These are phyloP conservation scores for Aspergillus melleus DNA, from an alignment of 2,329 filamentous ascomycete genomes.

Conservation along the genomic window DNA sequence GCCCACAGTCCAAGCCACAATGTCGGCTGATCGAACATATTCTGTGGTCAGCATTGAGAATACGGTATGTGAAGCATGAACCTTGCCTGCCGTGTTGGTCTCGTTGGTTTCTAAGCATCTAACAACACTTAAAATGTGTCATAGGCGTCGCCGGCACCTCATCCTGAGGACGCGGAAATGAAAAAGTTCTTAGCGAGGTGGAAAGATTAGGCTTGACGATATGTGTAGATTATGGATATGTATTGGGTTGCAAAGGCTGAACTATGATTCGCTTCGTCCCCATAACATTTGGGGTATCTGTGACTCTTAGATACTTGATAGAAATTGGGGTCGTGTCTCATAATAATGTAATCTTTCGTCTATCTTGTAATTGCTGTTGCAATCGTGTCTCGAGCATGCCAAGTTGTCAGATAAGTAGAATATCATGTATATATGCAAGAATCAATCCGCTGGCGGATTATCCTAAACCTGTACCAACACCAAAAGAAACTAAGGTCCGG, in stretches of 20 bases:
- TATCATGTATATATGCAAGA: background rate
- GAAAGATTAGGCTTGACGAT: slow-evolving; percentile 50
- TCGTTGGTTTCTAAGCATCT: background rate
- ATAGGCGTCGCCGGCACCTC: slow-evolving; percentile 56
- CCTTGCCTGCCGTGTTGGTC: background rate
- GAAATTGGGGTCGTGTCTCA: background rate
- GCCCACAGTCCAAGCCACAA: slow-evolving; percentile 51
- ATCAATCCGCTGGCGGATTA: too few relatives aligned
- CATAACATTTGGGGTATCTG: too few relatives aligned
- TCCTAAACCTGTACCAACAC: too few relatives aligned
- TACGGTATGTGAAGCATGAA: slow-evolving; percentile 50
- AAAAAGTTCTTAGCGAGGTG: slow-evolving; percentile 59
- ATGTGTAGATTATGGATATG: background rate
- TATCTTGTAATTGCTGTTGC: background rate
- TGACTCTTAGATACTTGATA: background rate
- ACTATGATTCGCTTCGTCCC: background rate
- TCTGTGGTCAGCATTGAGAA: slow-evolving; percentile 56
- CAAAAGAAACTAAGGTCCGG: too few relatives aligned
- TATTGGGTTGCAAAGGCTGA: background rate
- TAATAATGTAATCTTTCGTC: background rate
- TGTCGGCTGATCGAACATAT: slow-evolving; percentile 53
- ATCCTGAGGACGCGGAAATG: slow-evolving; percentile 53
- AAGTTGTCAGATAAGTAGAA: background rate
- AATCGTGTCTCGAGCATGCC: background rate
- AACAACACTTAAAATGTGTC: background rate